Base-by-base conservation (phyloP, 2,329 filamentous ascomycete species). In the Phyllosticta citriasiana region DNA sequence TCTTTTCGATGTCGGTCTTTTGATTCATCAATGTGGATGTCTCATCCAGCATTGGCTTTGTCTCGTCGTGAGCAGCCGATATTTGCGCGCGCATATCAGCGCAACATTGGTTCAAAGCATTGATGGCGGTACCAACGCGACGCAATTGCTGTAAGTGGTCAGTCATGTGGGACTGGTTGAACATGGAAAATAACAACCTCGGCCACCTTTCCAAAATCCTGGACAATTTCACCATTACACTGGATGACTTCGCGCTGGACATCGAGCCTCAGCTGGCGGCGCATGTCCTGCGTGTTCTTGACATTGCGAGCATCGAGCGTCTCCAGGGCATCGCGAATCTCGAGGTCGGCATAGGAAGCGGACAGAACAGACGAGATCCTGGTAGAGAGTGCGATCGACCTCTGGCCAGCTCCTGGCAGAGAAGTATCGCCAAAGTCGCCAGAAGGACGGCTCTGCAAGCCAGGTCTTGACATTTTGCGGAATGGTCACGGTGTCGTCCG, bases 231-330 rank as follows among this genome's bases (percentile, higher is more conserved):
- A 57, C 89, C 91, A 83, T 97, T 97, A 75, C 88, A 91, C 65
- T 93, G 85, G 61, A 97, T 92, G 47, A 97, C 89, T 70, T 97
- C 92, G 72, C 88, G 93, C 71, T 97, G 91, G 1, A 96, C 81
- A 70, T 95, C 86, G 1, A 96, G 76, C 16, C 92, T 85, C 16
- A 97, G 76, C 62, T 89, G 87, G 5, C 93, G 85, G 57, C 94
- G 83, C 2, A 86, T 88, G 66, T 92, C 88, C 9, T 89, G 81
- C 12, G 85, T 89, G 71, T 96, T 97, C 60, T 82, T 78, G 14
- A 91, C 73, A 0, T 81, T 81, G 40, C 89, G 83, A 57, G 84
- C 78, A 74, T 97, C 93, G 22, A 97, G 78, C 0, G 94, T 84
- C 58, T 83, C 79, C 30, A 99, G 77, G 14, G 91, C 87, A 78